A percentile compares a stretch with the other conserved stretches of the same genome.
phyloP scores from a whole-genome alignment of 352 stramenopile genomes.

The Globisporangium viniferum region DNA sequence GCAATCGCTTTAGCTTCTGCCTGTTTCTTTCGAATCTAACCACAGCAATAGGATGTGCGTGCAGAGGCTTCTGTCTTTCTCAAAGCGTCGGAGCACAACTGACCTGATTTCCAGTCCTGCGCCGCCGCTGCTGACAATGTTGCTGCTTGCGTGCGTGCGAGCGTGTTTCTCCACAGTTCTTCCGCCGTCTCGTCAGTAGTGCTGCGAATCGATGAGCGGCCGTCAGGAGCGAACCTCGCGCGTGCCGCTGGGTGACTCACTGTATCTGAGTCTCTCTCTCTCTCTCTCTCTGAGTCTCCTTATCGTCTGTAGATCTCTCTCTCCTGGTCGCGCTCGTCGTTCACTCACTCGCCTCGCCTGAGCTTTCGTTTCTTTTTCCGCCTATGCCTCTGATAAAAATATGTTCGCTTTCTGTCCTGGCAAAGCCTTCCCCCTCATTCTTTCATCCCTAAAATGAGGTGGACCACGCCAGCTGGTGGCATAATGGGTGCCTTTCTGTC shows the following conservation, averaged over 20 bases:
- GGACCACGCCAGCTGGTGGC: neutral
- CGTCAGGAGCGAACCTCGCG: neutral
- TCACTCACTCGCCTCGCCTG: neutral
- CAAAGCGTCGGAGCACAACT: neutral
- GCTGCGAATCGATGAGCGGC: neutral
- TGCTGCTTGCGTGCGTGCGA: neutral
- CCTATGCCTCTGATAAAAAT: slow-evolving; percentile 8
- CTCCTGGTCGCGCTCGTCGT: neutral
- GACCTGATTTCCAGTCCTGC: neutral
- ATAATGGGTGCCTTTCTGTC: neutral
- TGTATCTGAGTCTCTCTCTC: neutral
- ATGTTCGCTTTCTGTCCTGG: neutral
- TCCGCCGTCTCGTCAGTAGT: neutral
- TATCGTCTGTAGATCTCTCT: no score
- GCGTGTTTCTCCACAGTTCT: neutral
- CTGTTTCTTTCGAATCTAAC: neutral
- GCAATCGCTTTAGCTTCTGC: neutral
- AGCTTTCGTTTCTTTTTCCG: slow-evolving; percentile 10
- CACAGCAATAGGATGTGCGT: neutral
- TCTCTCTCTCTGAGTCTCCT: neutral
- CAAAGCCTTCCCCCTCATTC: neutral
- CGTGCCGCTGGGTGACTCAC: neutral
- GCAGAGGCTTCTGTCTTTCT: neutral
- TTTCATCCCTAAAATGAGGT: neutral
- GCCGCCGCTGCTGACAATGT: no score